These are phyloP conservation scores for Gastrodia elata DNA, from an alignment of 106 monocot species.

Conservation along the genomic window DNA sequence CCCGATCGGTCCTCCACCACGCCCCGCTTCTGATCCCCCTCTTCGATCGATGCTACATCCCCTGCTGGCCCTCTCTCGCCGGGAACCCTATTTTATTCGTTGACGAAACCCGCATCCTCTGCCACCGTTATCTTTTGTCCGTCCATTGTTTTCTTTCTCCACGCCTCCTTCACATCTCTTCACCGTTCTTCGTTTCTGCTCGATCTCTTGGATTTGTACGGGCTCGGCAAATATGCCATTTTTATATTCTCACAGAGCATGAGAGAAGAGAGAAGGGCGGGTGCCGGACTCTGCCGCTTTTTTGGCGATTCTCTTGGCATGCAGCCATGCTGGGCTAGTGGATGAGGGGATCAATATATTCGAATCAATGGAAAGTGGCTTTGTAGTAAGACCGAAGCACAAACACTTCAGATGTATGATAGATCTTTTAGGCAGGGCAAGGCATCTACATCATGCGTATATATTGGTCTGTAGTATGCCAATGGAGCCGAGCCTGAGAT, in stretches of 20 bases:
- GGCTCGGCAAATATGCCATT: constrained; percentile 32
- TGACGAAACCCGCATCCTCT: constrained; percentile 45
- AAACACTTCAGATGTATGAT: constrained; percentile 53
- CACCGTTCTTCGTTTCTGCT: no score
- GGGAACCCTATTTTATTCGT: constrained; percentile 88
- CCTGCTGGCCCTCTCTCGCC: constrained; percentile 59
- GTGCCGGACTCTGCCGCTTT: constrained; percentile 33
- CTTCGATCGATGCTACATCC: constrained; percentile 77
- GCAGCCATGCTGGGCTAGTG: constrained; percentile 46
- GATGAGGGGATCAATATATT: constrained; percentile 30
- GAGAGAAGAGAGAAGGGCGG: constrained; percentile 19
- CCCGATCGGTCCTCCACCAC: constrained; percentile 40
- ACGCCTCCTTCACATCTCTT: no score
- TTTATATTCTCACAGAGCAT: constrained; percentile 20
- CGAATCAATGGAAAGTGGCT: constrained; percentile 24
- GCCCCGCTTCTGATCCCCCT: constrained; percentile 76
- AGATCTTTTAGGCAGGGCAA: constrained; percentile 39
- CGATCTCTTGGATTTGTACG: constrained; percentile 44
- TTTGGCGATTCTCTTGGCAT: constrained; percentile 41
- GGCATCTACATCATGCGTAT: constrained; percentile 32
- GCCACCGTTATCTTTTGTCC: no score
- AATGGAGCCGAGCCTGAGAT: constrained; percentile 39
- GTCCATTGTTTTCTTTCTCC: no score
- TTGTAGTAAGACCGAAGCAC: constrained; percentile 21
- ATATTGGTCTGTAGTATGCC: constrained; percentile 45